These are phyloP conservation scores for Pseudogymnoascus sp. DNA, from an alignment of 2,329 filamentous ascomycete genomes.

Conservation along the genomic window DNA sequence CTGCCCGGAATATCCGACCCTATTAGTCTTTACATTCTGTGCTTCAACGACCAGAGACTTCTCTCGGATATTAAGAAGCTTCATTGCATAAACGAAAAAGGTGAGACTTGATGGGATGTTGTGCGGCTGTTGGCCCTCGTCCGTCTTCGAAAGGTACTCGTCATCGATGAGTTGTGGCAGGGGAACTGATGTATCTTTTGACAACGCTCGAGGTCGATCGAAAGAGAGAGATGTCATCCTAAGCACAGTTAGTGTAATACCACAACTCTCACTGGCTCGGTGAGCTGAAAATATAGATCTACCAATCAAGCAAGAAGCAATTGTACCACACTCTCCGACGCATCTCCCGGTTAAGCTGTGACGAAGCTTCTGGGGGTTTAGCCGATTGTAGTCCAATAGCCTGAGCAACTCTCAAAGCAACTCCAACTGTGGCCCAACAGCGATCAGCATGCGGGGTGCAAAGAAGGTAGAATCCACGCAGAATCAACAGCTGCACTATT, in stretches of 20 bases:
- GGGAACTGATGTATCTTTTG: constrained; percentile 12
- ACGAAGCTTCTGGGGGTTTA: neutral
- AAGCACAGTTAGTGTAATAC: neutral
- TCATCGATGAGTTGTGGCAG: constrained; percentile 25
- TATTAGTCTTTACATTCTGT: neutral
- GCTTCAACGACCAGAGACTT: constrained; percentile 8
- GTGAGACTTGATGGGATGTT: constrained; percentile 20
- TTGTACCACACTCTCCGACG: constrained; percentile 26
- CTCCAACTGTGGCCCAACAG: constrained; percentile 26
- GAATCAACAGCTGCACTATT: constrained; percentile 25
- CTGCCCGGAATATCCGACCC: neutral
- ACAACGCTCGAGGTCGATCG: constrained; percentile 21
- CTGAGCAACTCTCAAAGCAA: constrained; percentile 26
- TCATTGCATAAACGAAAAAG: constrained; percentile 16
- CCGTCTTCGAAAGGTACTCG: constrained; percentile 19
- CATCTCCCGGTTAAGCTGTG: constrained; percentile 25
- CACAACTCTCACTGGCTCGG: neutral
- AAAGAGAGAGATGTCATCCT: constrained; percentile 25
- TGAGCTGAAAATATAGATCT: neutral
- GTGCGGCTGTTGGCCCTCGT: constrained; percentile 20
- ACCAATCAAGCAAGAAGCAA: constrained; percentile 26
- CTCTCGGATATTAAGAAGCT: constrained; percentile 17
- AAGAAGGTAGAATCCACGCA: constrained; percentile 25
- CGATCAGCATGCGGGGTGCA: constrained; percentile 23
- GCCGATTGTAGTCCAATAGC: constrained; percentile 24